Evolutionary conservation across 768 basidiomycete species (phyloP), one percentile per base, ranked within the genome.

Genomic region (Suillus subalutaceus): DNA sequence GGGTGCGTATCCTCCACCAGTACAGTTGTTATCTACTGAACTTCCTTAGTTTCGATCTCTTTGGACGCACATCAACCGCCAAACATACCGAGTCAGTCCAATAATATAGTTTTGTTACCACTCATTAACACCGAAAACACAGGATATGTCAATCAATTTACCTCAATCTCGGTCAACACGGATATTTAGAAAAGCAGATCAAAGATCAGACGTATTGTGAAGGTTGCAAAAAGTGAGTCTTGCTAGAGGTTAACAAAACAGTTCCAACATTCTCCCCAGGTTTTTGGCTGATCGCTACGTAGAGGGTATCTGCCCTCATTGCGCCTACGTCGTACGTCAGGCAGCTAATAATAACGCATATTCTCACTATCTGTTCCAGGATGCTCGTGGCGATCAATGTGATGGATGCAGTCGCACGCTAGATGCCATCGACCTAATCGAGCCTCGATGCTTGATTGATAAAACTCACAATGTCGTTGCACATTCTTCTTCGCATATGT

Each of bases 351-450:
- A 26, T 60, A 16, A 20, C 6, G 6, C 62, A 20, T 9, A 7
- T 23, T 30, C 50, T 38, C 6, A 60, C 30, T 15, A 20, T 18
- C 30, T 44, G 30, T 60, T 23, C 35, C 64, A 94, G 91, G 97
- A 98, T 72, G 97, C 97, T 41, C 92, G 97, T 43, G 97, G 97
- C 9, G 97, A 99, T 77, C 97, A 99, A 81, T 99, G 97, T 77
- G 97, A 99, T 77, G 83, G 88, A 63, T 99, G 97, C 77, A 89
- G 90, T 55, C 86, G 93, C 63, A 98, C 97, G 2, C 86, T 97
- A 53, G 94, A 98, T 69, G 94, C 97, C 2, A 86, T 96, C 66
- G 95, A 97, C 71, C 86, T 99, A 63, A 84, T 98, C 77, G 90
- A 94, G 70, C 97, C 97, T n/a, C 89, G 96, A 52, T 99, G 97